Evolutionary conservation across 2,329 filamentous ascomycete genomes (phyloP), one percentile per base, ranked within the genome.

Genomic region (Geoglossum cookeanum): DNA sequence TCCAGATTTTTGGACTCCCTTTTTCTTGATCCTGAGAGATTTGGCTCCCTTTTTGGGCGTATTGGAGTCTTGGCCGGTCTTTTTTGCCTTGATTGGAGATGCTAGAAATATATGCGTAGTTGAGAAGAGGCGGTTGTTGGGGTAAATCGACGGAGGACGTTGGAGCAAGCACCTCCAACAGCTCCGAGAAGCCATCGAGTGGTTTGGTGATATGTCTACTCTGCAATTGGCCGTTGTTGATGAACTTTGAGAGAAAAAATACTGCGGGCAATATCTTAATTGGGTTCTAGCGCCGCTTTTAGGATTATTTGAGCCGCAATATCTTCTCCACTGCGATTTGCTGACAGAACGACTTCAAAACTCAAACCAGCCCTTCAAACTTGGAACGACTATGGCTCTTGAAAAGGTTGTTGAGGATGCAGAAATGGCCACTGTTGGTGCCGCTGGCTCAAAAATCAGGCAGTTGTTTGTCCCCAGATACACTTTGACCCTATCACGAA

Each of bases 121-220:
- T 9, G 51, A 58, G 51, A 58, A 49, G 45, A 55, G 51, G 8
- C 33, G 56, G 13, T 45, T 17, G 22, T n/a, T 27, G 15, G 22
- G 15, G n/a, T 22, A 15, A 17, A 35, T 57, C 59, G 68, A 61
- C 59, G 69, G 15, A 63, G 59, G 66, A 63, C 66, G 65, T 65
- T 61, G 66, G 63, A 74, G 70, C 47, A 81, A 72, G 69, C 78
- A 80, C 70, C 75, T 74, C 75, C 77, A 78, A 70, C 78, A 79
- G 64, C 73, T 77, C 58, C 73, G 69, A 59, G 76, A 77, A 65
- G 77, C 75, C 78, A 81, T 81, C 66, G 68, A 62, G 59, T 15
- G 48, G 15, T 5, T 7, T 17, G 30, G 5, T 17, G 54, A 27
- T 45, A 45, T 45, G n/a, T 17, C n/a, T 9, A 3, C 15, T 17